Conservation (phyloP, 768 basidiomycete genomes). For the Rubroboletus pulcherrimus region DNA sequence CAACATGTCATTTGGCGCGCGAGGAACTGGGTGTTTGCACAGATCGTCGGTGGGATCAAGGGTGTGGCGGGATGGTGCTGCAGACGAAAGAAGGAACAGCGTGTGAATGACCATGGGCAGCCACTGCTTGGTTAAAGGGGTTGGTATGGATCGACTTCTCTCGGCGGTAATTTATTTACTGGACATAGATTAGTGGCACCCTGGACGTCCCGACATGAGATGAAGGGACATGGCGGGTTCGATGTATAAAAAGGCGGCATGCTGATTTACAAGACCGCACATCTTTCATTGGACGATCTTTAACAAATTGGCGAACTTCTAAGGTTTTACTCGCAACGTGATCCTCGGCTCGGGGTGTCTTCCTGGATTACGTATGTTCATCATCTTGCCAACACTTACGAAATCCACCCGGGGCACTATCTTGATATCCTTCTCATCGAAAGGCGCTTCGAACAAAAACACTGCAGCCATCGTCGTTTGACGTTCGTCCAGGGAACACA, state of each 20-base stretch:
- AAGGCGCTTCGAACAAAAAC: background rate
- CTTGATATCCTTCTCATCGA: background rate
- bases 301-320: background rate
- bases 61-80: slow-evolving; percentile 6
- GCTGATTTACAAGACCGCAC: background rate
- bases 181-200: background rate
- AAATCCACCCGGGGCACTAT: background rate
- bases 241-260: too few species aligned
- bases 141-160: background rate
- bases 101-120: background rate
- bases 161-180: slow-evolving; percentile 4
- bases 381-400: background rate
- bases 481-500: too few species aligned
- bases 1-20: slow-evolving; percentile 34
- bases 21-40: slow-evolving; percentile 29
- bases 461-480: background rate
- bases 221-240: background rate
- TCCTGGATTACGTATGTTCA: background rate
- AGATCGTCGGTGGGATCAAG: slow-evolving; percentile 14
- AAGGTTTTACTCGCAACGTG: background rate
- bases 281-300: background rate
- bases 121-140: slow-evolving; percentile 16
- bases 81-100: background rate
- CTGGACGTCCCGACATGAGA: background rate
- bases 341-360: background rate